Base-by-base conservation (phyloP, 257 asterid genomes). In the Salvia rosmarinus region DNA sequence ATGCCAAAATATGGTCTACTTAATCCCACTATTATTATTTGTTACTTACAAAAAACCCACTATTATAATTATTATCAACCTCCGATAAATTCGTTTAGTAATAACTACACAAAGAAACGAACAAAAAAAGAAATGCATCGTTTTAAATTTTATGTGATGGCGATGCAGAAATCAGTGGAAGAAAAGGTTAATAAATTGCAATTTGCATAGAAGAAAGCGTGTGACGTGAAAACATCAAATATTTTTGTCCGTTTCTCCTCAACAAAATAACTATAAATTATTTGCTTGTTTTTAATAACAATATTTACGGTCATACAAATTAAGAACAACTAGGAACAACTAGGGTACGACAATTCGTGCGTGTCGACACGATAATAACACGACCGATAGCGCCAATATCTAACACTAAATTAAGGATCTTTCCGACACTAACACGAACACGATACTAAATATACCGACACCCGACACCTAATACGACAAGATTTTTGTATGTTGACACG, bases 81-180 rank as follows among this genome's bases (percentile, higher is more conserved):
- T 35, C 30, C n/a, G 16, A 68, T 52, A 30, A 30, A 52, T 52
- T 61, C 20, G 65, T 44, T 37, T 21, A 46, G 58, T 12, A 28
- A 56, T 54, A 55, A 51, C 32, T 30, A 52, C 44, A 63, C 12
- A 72, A 37, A 21, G 42, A 21, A 63, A 51, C 6, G 16, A 23
- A 72, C 46, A 35, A 70, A 69, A 69, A 55, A 11, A 17, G 25
- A 60, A 65, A 55, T 55, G 50, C 49, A 49, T 40, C 9, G 46
- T 6, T 35, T 9, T 8, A 9, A 39, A 7, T 39, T 39, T 39
- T 17, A 42, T 10, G 14, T 21, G 62, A 75, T 60, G 64, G 71
- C 19, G 71, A 49, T 52, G 66, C 57, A 58, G 71, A 69, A 68
- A 40, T 66, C 40, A 60, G 79, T 75, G 58, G 75, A 68, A 44